Conservation (phyloP, 139 green algal species). For the Closterium sp. region DNA sequence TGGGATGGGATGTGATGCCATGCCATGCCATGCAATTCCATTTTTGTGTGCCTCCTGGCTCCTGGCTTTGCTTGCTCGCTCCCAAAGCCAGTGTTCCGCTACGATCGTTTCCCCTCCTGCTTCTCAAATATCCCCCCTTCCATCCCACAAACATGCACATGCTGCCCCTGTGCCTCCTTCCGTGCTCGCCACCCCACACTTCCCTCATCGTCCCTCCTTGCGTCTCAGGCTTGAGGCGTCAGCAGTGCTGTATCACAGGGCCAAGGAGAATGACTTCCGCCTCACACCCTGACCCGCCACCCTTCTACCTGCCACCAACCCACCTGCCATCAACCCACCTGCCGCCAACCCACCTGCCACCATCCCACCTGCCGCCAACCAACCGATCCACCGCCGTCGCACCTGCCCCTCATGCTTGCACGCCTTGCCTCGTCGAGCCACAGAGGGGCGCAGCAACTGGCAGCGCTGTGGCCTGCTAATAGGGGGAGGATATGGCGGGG, state of each 20-base stretch:
- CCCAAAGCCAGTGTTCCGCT: neutral
- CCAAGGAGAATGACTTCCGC: constrained; percentile 41
- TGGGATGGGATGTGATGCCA: neutral
- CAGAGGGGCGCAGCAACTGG: neutral
- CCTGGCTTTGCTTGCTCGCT: too few species aligned
- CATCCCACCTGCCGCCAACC: too few species aligned
- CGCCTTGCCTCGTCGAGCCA: too few species aligned
- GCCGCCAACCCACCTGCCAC: neutral
- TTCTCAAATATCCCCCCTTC: neutral
- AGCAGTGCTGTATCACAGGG: constrained; percentile 35
- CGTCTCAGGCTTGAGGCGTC: constrained; percentile 42
- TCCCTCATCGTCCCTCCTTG: neutral
- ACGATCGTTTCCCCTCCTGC: neutral
- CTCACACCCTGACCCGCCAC: neutral
- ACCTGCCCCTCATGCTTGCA: too few species aligned
- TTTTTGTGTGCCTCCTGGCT: too few species aligned
- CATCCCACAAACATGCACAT: neutral
- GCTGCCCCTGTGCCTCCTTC: neutral
- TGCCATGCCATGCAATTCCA: neutral
- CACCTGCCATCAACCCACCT: neutral
- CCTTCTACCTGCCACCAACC: neutral
- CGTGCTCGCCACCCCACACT: neutral
- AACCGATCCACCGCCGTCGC: too few species aligned
- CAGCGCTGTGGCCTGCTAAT: neutral
- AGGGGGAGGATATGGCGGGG: neutral